These are phyloP conservation scores for Magnusiomyces paraingens DNA, from an alignment of 1,139 yeast genomes.

Conservation along the genomic window DNA sequence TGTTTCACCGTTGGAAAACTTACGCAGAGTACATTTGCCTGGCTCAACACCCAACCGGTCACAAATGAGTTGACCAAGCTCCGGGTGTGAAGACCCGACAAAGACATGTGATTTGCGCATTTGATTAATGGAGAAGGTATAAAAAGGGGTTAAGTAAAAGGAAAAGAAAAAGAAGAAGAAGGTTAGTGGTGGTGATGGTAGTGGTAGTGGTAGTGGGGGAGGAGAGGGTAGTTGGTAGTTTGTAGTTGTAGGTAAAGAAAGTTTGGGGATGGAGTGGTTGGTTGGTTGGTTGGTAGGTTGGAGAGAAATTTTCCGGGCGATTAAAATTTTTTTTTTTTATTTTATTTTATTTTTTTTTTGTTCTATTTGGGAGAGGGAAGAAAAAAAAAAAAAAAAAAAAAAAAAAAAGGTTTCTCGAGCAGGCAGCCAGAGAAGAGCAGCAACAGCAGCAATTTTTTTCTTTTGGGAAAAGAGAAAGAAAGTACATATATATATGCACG, in stretches of 20 bases:
- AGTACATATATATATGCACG: too few relatives aligned
- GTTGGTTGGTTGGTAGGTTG: too few relatives aligned
- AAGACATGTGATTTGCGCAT: slow-evolving; percentile 98
- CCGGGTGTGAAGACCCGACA: slow-evolving; percentile 95
- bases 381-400: not conserved
- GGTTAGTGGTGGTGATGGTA: not conserved
- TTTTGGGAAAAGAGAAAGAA: too few relatives aligned
- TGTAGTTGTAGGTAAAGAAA: too few relatives aligned
- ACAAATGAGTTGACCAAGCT: slow-evolving; percentile 83
- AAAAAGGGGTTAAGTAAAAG: not conserved
- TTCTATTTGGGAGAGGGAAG: not conserved
- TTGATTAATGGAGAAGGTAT: not conserved
- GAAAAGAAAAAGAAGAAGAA: not conserved
- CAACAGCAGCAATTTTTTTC: too few relatives aligned
- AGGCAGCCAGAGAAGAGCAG: too few relatives aligned
- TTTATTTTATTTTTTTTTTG: not conserved
- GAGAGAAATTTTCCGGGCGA: too few relatives aligned
- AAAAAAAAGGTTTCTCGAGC: not conserved
- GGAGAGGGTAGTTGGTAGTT: too few relatives aligned
- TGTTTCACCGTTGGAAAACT: slow-evolving; percentile 95
- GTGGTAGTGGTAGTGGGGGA: too few relatives aligned
- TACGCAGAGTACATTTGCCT: slow-evolving; percentile 87
- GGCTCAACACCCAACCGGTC: slow-evolving; percentile 87
- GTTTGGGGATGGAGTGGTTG: too few relatives aligned
- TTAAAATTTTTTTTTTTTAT: too few relatives aligned